phyloP scores from a whole-genome alignment of 257 asterid species.

The Nicotiana knightiana region DNA sequence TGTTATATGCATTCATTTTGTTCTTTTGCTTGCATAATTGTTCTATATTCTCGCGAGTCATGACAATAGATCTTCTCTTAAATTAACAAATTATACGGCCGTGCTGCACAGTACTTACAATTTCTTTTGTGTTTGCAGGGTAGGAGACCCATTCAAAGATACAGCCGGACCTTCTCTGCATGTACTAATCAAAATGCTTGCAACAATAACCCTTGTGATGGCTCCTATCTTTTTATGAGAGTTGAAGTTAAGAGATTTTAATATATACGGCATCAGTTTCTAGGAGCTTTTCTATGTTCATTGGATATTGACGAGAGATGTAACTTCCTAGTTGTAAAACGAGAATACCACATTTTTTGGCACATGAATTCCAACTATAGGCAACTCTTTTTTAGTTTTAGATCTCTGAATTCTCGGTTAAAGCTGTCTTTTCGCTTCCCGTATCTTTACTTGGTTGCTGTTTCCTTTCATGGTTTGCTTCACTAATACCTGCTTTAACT shows the following conservation, averaged over 20 bases:
- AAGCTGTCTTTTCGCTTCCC: not conserved
- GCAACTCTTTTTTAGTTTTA: not conserved
- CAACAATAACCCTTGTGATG: constrained; percentile 97
- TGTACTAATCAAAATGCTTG: constrained; percentile 95
- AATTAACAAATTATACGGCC: not conserved
- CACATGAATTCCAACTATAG: not conserved
- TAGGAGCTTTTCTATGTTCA: not conserved
- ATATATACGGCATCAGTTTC: not conserved
- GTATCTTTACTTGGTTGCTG: not conserved
- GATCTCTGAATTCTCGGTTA: not conserved
- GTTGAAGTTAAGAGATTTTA: not conserved
- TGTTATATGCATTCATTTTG: not conserved
- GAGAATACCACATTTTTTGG: not conserved
- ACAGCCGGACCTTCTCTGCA: constrained; percentile 99
- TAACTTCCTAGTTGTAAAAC: not conserved
- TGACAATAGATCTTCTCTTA: not conserved
- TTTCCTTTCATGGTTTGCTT: not conserved
- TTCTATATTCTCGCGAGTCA: not conserved
- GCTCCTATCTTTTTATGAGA: constrained; percentile 88
- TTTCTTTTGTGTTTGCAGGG: constrained; percentile 39
- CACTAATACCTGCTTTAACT: too few relatives aligned
- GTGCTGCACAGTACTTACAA: not conserved
- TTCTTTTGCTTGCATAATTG: not conserved
- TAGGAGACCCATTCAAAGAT: constrained; percentile 98
- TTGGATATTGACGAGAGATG: not conserved